Conservation (phyloP, 2,329 filamentous ascomycete genomes). For the Penicillium palitans region DNA sequence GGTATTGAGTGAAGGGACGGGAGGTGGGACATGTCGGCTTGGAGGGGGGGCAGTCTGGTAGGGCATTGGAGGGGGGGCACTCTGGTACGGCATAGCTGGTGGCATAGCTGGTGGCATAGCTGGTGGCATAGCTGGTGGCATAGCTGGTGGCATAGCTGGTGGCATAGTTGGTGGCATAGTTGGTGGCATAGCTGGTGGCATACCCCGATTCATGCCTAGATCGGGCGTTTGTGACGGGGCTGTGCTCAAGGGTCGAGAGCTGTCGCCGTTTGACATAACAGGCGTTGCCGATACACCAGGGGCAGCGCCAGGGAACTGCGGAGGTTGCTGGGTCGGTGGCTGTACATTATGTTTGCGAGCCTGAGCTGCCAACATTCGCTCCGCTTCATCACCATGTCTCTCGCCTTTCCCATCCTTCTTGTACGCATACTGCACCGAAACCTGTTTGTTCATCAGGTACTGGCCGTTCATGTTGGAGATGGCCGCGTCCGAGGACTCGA, state of each 20-base stretch:
- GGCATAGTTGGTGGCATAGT: too few relatives aligned
- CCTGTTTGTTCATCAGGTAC: slow-evolving; percentile 95
- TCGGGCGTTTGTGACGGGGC: slow-evolving; percentile 31
- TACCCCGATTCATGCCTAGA: slow-evolving; percentile 43
- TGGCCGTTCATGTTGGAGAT: slow-evolving; percentile 92
- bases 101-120: too few relatives aligned
- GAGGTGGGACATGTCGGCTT: slow-evolving; percentile 59
- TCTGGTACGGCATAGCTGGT: too few relatives aligned
- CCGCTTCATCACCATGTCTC: slow-evolving; percentile 89
- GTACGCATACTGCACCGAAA: slow-evolving; percentile 96
- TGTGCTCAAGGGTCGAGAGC: slow-evolving; percentile 35
- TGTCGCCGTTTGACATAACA: slow-evolving; percentile 47
- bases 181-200: slow-evolving; percentile 38
- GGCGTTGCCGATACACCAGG: slow-evolving; percentile 42
- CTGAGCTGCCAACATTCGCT: slow-evolving; percentile 85
- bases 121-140: too few relatives aligned
- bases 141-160: too few relatives aligned
- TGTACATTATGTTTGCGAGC: slow-evolving; percentile 93
- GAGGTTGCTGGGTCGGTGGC: slow-evolving; percentile 73
- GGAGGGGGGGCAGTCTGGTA: slow-evolving; percentile 47
- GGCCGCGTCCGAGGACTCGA: slow-evolving; percentile 89
- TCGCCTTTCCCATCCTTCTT: slow-evolving; percentile 99
- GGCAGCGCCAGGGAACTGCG: slow-evolving; percentile 59
- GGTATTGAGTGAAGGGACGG: slow-evolving; percentile 46
- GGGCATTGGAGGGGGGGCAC: slow-evolving; percentile 45